phyloP scores from a whole-genome alignment of 2,329 filamentous ascomycete genomes.

The Zymoseptoria passerinii region DNA sequence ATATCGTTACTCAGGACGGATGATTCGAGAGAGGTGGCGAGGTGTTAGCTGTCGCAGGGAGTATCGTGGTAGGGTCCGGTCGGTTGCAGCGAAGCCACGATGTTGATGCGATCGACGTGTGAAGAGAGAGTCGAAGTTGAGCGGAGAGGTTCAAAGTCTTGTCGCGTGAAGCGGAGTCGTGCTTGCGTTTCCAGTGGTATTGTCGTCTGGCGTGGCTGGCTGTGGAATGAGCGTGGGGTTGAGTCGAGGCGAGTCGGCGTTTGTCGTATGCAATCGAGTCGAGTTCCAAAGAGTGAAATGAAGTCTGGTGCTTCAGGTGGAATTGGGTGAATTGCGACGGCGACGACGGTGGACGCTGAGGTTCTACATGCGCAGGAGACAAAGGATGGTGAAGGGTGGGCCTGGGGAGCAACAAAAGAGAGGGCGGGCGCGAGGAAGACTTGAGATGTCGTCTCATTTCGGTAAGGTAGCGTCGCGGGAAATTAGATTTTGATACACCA shows the following conservation, averaged over 20 bases:
- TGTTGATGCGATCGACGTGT: conserved; percentile 6
- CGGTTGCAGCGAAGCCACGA: conserved; percentile 19
- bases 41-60: conserved; percentile 2
- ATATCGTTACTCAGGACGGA: conserved; percentile 1
- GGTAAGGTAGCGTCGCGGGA: background rate
- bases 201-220: background rate
- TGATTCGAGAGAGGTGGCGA: conserved; percentile 6
- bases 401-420: background rate
- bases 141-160: background rate
- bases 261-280: background rate
- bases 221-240: conserved; percentile 2
- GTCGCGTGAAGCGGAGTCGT: background rate
- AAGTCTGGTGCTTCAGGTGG: conserved; percentile 11
- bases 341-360: background rate
- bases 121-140: background rate
- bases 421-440: background rate
- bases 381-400: background rate
- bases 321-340: background rate
- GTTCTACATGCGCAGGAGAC: background rate
- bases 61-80: conserved; percentile 9
- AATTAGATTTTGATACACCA: background rate
- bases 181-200: background rate
- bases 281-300: conserved; percentile 18
- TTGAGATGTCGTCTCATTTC: background rate
- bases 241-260: conserved; percentile 2